A percentile compares a stretch with the other conserved stretches of the same genome.
Evolutionary conservation across 257 asterid species (phyloP).

Genomic region (Penstemon newberryi): DNA sequence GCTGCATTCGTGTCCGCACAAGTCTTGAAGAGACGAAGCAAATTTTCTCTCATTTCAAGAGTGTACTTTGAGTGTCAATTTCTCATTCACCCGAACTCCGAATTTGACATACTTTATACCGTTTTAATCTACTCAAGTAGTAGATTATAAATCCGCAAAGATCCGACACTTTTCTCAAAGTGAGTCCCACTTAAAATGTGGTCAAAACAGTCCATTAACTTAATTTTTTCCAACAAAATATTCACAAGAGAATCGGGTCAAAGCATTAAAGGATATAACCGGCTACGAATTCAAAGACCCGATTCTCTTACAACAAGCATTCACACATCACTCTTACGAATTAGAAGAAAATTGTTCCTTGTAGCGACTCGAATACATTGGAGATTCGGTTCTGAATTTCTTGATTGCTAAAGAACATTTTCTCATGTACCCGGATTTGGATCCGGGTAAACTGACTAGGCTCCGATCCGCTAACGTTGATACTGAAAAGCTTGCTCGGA

Average conservation of each 20-base stretch:
- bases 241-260: not conserved
- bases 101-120: no score
- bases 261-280: conserved; percentile 39
- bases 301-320: conserved; percentile 31
- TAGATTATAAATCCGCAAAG: no score
- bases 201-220: no score
- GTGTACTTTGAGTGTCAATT: no score
- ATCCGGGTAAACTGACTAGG: conserved; percentile 28
- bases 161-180: no score
- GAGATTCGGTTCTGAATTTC: conserved; percentile 39
- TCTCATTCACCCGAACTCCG: no score
- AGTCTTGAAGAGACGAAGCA: no score
- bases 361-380: conserved; percentile 35
- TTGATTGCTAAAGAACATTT: conserved; percentile 25
- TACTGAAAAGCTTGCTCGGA: conserved; percentile 49
- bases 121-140: no score
- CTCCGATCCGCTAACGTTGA: conserved; percentile 42
- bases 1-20: no score
- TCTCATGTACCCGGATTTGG: conserved; percentile 21
- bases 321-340: conserved; percentile 32
- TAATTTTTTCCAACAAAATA: no score
- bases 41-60: no score
- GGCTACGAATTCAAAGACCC: conserved; percentile 31
- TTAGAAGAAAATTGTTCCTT: conserved; percentile 1
- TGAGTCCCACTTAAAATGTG: no score